Evolutionary conservation across 2,329 filamentous ascomycete genomes (phyloP).

Genomic region (Chrysosphaeria jannelii): DNA sequence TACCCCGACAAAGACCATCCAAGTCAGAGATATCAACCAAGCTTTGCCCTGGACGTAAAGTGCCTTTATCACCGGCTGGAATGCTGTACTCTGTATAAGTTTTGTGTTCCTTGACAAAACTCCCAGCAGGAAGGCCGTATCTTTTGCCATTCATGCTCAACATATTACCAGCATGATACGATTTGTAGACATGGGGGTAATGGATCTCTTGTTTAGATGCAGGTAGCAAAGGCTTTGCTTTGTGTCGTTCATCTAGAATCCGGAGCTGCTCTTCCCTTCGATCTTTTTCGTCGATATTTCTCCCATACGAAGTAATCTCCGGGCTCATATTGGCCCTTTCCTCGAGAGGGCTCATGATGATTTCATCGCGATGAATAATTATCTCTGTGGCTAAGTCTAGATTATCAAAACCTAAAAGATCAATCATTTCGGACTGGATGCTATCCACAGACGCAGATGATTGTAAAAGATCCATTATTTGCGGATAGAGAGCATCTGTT

Average conservation of each 20-base stretch:
- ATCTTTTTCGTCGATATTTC: conserved; percentile 9
- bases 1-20: conserved; percentile 69
- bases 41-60: conserved; percentile 38
- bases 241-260: conserved; percentile 54
- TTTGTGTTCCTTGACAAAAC: conserved; percentile 33
- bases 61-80: conserved; percentile 54
- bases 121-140: conserved; percentile 56
- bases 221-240: conserved; percentile 38
- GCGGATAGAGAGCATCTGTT: conserved; percentile 38
- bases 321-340: no score
- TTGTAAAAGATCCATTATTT: conserved; percentile 44
- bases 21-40: conserved; percentile 54
- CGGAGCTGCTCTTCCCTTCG: conserved; percentile 41
- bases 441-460: conserved; percentile 48
- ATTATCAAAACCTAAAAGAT: conserved; percentile 78
- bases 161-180: conserved; percentile 59
- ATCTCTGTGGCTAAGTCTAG: conserved; percentile 79
- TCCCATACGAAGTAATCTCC: no score
- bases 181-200: conserved; percentile 84
- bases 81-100: conserved; percentile 78
- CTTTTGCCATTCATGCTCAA: conserved; percentile 52
- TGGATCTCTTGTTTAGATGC: conserved; percentile 41
- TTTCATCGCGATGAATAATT: conserved; percentile 43
- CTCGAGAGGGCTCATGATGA: conserved; percentile 12
- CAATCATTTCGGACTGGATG: conserved; percentile 67